Evolutionary conservation across 768 basidiomycete species (phyloP).

Genomic region (Tylopilus cervinicoccineus): DNA sequence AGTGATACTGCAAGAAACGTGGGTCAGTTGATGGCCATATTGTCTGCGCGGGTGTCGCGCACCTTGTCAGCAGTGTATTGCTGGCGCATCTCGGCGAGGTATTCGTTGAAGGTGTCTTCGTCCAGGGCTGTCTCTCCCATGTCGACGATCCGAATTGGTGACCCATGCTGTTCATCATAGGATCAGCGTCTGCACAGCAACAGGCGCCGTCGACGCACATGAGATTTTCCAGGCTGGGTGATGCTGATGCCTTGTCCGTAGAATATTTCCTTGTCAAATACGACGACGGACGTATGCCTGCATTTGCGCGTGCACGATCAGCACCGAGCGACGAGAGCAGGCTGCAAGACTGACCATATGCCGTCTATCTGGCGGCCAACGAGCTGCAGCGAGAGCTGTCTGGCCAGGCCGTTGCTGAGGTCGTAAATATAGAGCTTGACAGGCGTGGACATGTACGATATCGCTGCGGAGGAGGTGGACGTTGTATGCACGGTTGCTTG

Average conservation of each 20-base stretch:
- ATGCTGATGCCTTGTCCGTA: conserved; percentile 85
- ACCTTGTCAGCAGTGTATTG: conserved; percentile 92
- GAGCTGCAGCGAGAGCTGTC: conserved; percentile 71
- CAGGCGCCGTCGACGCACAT: conserved; percentile 46
- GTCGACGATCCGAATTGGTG: conserved; percentile 63
- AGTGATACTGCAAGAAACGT: conserved; percentile 62
- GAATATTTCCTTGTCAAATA: conserved; percentile 81
- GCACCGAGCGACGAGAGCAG: conserved; percentile 2
- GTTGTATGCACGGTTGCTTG: background rate
- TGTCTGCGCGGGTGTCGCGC: conserved; percentile 20
- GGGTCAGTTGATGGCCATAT: background rate
- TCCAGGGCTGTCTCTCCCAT: conserved; percentile 82
- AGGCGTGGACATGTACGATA: conserved; percentile 23
- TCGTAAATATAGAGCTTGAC: conserved; percentile 92
- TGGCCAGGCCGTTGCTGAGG: conserved; percentile 82
- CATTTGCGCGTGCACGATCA: conserved; percentile 9
- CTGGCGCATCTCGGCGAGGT: conserved; percentile 65
- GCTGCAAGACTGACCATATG: conserved; percentile 60
- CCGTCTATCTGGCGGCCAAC: conserved; percentile 91
- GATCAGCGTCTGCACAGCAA: background rate
- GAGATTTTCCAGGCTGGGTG: conserved; percentile 73
- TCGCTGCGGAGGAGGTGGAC: background rate
- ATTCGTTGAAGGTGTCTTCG: conserved; percentile 82
- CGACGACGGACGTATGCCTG: conserved; percentile 93
- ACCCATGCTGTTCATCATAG: conserved; percentile 54